Conservation (phyloP, 306 rosid species). For the Oxytropis ochrocephala region DNA sequence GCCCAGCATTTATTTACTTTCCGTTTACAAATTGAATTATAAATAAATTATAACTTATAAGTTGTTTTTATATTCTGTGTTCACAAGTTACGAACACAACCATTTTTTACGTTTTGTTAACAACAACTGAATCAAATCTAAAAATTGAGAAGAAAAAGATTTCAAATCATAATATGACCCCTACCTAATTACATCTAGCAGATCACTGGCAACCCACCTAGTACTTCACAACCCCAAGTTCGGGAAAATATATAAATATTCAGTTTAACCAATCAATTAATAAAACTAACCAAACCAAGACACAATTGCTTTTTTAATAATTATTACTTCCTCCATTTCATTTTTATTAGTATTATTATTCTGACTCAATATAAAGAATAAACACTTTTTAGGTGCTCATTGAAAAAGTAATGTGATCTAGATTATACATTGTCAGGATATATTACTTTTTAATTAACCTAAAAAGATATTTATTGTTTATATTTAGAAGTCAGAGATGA, state of each 20-base stretch:
- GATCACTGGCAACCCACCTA: slow-evolving; percentile 31
- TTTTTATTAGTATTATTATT: no score
- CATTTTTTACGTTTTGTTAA: neutral
- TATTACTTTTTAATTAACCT: no score
- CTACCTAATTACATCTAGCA: slow-evolving; percentile 15
- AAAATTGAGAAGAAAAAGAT: neutral
- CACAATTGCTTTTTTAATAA: neutral
- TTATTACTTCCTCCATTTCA: no score
- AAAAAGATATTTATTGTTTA: no score
- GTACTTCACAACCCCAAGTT: neutral
- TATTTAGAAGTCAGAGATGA: no score
- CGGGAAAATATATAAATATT: neutral
- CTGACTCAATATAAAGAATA: no score
- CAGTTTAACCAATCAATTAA: neutral
- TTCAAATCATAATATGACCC: neutral
- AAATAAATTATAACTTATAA: neutral
- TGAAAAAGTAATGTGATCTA: no score
- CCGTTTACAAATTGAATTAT: neutral
- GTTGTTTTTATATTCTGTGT: neutral
- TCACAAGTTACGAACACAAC: neutral
- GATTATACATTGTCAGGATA: no score
- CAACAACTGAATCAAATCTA: neutral
- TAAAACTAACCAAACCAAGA: neutral
- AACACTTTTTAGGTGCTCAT: no score
- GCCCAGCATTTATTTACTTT: neutral